Evolutionary conservation across 192 early-diverging fungal genomes (phyloP), one percentile per base, ranked within the genome.

Genomic region (Rhizophagus clarus): DNA sequence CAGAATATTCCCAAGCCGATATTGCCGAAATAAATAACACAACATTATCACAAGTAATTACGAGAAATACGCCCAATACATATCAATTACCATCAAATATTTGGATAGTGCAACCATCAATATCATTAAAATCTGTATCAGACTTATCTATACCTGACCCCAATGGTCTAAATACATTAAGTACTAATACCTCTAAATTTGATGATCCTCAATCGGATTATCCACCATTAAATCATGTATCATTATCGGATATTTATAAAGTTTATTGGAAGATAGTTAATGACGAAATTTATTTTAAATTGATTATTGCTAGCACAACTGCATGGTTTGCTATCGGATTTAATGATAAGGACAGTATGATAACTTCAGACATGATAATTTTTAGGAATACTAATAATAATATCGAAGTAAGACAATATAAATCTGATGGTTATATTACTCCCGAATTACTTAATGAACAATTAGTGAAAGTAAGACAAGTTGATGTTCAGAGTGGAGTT

Each of bases 1-100:
- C 64, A 9, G 29, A 20, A 29, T 80, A 91, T 4, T 82, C 82
- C 8, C 9, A 61, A 14, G 79, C 81, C 14, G 89, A 90, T 47
- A 26, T 76, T 20, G 20, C 11, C 12, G 32, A 45, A n/a, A 72
- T 83, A 22, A 22, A 42, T 72, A 49, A 83, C 32, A 81, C 81
- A n/a, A 83, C 82, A 3, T 42, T 83, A 29, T n/a, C 83, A 31
- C 37, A 45, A 26, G 7, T 81, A 20, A 61, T 81, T 31, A 20
- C 15, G 8, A 40, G 34, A 11, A 29, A 79, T 72, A 28, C 31
- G 4, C 64, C 34, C 28, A 28, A 14, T 0, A 15, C 20, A 26
- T 26, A 32, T 26, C 9, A 24, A 34, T 12, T 45, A 7, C 71
- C 71, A 24, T n/a, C 29, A 24, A 72, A 42, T 28, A 72, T 72